Evolutionary conservation across 495 filamentous ascomycete genomes (phyloP), one percentile per base, ranked within the genome.

Genomic region (Poronia punctata): DNA sequence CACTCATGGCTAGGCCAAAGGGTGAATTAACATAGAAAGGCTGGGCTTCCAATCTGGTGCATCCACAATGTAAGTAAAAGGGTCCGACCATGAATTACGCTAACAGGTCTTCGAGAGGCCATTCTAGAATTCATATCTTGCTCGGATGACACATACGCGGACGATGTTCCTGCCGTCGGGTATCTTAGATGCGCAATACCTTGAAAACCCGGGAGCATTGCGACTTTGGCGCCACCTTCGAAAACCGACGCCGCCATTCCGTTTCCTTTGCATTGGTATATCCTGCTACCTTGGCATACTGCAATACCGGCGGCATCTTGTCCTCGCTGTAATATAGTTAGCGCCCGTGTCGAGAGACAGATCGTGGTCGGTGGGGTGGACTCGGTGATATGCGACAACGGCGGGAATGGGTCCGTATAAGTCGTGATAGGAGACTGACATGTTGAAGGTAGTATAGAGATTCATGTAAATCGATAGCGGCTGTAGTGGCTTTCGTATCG

Each of bases 21-120:
- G 88, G 89, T 38, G 80, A 83, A 66, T 94, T 95, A 56, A 93
- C 87, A 56, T 94, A 95, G 64, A 95, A 95, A 1, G 89, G 89
- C 63, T 88, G 84, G 24, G 80, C 80, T 62, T 88, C 84, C 74
- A 52, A 80, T 84, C 27, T 35, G 19, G 2, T 20, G 27, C 16
- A 43, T 4, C 22, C 10, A 10, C 1, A 1, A 35, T 40, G 34
- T 44, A 20, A 40, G 34, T 23, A 34, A 5, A 5, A 20, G 20
- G 15, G 17, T 18, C 18, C 12, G 4, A n/a, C 20, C 27, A 9
- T 14, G n/a, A 10, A 5, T 9, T 18, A 18, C 8, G 15, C 9
- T 54, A 33, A 8, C 18, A 33, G 16, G 8, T 18, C 16, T 18
- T 33, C 31, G 2, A 4, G n/a, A 33, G 10, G 18, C 20, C 5